phyloP scores from a whole-genome alignment of 2,329 filamentous ascomycete genomes.

The Penicillium expansum region DNA sequence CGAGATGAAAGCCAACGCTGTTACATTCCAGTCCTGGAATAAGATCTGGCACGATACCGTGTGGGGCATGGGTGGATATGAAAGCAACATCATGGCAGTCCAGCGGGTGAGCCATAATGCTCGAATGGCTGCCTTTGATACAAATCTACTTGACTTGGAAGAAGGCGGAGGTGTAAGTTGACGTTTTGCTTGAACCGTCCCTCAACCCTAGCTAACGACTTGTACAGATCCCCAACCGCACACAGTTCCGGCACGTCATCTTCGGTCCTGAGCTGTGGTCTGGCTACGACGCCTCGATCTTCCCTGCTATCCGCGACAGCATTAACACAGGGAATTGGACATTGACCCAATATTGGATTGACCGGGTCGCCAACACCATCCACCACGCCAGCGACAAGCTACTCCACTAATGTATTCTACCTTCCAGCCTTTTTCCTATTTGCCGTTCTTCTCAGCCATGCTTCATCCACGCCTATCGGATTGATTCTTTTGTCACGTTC shows the following conservation, averaged over 20 bases:
- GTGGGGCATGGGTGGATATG: conserved; percentile 69
- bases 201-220: conserved; percentile 12
- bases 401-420: conserved; percentile 28
- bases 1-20: conserved; percentile 58
- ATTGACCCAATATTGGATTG: conserved; percentile 64
- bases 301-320: conserved; percentile 82
- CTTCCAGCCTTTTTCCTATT: conserved; percentile 1
- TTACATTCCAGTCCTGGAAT: conserved; percentile 73
- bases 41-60: conserved; percentile 71
- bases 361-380: conserved; percentile 69
- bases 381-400: conserved; percentile 57
- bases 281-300: conserved; percentile 64
- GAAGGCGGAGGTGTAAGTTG: conserved; percentile 68
- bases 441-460: background rate
- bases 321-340: conserved; percentile 70
- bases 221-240: conserved; percentile 71
- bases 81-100: conserved; percentile 65
- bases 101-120: conserved; percentile 74
- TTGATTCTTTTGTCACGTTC: conserved; percentile 6
- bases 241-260: conserved; percentile 90
- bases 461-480: conserved; percentile 5
- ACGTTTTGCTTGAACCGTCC: background rate
- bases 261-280: conserved; percentile 82
- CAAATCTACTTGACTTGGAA: conserved; percentile 73
- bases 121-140: conserved; percentile 78